Conservation (phyloP, 2,329 filamentous ascomycete genomes). For the Fusarium sp. region DNA sequence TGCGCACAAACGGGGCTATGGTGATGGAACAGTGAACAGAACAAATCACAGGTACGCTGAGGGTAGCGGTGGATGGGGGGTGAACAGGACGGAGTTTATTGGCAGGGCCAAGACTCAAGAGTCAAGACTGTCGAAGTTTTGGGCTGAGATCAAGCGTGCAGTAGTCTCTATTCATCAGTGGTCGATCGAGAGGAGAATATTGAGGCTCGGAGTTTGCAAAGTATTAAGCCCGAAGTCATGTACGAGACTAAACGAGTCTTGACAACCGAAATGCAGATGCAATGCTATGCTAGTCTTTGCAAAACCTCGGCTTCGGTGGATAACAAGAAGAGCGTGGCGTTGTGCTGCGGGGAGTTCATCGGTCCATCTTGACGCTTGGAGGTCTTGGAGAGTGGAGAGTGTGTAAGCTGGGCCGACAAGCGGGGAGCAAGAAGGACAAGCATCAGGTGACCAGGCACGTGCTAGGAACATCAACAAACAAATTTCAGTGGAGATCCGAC, state of each 20-base stretch:
- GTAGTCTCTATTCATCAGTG: conserved; percentile 5
- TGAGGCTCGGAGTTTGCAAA: conserved; percentile 33
- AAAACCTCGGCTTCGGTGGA: not conserved
- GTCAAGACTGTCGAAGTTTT: not conserved
- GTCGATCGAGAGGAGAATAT: not conserved
- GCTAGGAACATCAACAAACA: rapidly evolving
- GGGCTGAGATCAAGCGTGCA: conserved; percentile 18
- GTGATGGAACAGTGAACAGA: conserved; percentile 18
- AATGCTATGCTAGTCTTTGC: not conserved
- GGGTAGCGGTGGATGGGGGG: conserved; percentile 9
- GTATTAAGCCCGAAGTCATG: conserved; percentile 30
- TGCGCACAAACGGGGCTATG: conserved; percentile 22
- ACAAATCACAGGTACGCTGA: conserved; percentile 32
- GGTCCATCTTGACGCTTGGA: not conserved
- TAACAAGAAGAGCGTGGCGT: not conserved
- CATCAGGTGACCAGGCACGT: not conserved
- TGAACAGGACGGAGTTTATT: not conserved
- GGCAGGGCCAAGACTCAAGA: not conserved
- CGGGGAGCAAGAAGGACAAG: not conserved
- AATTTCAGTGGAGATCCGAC: not conserved
- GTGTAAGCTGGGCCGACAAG: not conserved
- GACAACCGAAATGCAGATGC: not conserved
- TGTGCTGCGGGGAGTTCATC: conserved; percentile 21
- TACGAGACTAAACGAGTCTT: not conserved
- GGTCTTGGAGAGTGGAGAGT: too few species aligned